phyloP scores from a whole-genome alignment of 2,329 filamentous ascomycete genomes.

The Aspergillus amoenus region DNA sequence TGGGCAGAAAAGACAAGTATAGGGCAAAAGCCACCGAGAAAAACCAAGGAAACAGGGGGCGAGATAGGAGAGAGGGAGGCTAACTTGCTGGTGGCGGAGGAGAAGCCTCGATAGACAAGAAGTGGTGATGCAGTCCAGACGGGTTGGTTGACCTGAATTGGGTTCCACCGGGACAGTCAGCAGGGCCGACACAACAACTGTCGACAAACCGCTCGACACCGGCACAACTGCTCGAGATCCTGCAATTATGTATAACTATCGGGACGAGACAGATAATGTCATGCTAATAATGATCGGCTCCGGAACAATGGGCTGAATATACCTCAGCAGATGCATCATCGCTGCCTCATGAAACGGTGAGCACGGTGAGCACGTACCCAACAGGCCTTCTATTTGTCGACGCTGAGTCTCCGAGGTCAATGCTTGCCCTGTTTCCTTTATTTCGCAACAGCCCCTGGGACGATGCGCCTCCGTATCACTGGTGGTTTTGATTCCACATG shows the following conservation, averaged over 20 bases:
- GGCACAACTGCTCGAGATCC: neutral
- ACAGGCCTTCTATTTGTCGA: neutral
- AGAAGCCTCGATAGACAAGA: constrained; percentile 5
- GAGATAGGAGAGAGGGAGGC: neutral
- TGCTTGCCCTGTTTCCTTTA: constrained; percentile 1
- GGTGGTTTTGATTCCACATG: neutral
- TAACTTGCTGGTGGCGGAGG: constrained; percentile 7
- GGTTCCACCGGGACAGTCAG: constrained; percentile 13
- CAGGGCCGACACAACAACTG: neutral
- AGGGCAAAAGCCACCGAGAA: neutral
- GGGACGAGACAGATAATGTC: neutral
- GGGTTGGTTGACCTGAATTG: neutral
- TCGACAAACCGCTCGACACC: neutral
- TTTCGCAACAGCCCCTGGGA: neutral
- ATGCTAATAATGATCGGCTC: neutral
- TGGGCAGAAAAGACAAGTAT: neutral
- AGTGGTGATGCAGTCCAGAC: constrained; percentile 1
- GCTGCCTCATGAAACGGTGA: neutral
- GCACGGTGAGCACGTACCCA: neutral
- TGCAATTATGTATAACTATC: neutral
- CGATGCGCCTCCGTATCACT: neutral
- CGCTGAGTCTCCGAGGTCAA: neutral
- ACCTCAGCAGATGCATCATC: neutral
- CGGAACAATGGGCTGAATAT: neutral
- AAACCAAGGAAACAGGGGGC: neutral